Evolutionary conservation across 306 rosid species (phyloP).

Genomic region (Myrica gale): DNA sequence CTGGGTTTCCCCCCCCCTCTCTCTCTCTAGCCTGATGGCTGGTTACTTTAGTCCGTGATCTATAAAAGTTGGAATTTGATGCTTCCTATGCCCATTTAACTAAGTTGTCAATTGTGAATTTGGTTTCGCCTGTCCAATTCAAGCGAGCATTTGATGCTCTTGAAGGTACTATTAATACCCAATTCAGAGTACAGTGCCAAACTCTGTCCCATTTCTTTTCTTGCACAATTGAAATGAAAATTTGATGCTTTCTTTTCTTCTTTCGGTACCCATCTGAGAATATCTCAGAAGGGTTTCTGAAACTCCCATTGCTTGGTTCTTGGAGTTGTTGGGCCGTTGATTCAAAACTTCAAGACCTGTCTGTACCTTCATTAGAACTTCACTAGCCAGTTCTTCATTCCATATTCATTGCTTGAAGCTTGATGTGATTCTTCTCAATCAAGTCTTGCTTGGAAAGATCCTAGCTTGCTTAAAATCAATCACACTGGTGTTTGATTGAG

Average conservation of each 20-base stretch:
- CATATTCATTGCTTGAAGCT: slow-evolving; percentile 27
- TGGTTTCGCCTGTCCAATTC: slow-evolving; percentile 37
- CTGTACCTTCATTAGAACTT: slow-evolving; percentile 20
- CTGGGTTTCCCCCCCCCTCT: slow-evolving; percentile 11
- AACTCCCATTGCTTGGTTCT: slow-evolving; percentile 23
- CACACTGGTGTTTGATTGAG: slow-evolving; percentile 37
- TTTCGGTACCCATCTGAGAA: slow-evolving; percentile 45
- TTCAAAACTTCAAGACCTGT: slow-evolving; percentile 29
- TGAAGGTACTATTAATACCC: slow-evolving; percentile 19
- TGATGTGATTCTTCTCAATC: slow-evolving; percentile 28
- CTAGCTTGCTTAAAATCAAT: slow-evolving; percentile 31
- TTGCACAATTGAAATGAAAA: slow-evolving; percentile 45
- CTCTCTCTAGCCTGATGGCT: slow-evolving; percentile 38
- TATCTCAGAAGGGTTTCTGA: slow-evolving; percentile 44
- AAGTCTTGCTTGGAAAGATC: slow-evolving; percentile 31
- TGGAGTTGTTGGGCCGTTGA: slow-evolving; percentile 18
- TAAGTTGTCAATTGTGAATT: slow-evolving; percentile 49
- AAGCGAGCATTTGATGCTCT: slow-evolving; percentile 49
- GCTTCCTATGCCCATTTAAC: slow-evolving; percentile 48
- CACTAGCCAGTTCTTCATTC: slow-evolving; percentile 1
- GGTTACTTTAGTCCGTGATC: slow-evolving; percentile 42
- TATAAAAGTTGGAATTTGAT: slow-evolving; percentile 57
- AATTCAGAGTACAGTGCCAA: slow-evolving; percentile 30
- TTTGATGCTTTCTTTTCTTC: slow-evolving; percentile 43
- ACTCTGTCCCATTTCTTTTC: slow-evolving; percentile 40